Percentiles rank a stretch among this genome's conserved stretches.
Conservation (phyloP, 495 filamentous ascomycete species). For the Viridothelium virens region DNA sequence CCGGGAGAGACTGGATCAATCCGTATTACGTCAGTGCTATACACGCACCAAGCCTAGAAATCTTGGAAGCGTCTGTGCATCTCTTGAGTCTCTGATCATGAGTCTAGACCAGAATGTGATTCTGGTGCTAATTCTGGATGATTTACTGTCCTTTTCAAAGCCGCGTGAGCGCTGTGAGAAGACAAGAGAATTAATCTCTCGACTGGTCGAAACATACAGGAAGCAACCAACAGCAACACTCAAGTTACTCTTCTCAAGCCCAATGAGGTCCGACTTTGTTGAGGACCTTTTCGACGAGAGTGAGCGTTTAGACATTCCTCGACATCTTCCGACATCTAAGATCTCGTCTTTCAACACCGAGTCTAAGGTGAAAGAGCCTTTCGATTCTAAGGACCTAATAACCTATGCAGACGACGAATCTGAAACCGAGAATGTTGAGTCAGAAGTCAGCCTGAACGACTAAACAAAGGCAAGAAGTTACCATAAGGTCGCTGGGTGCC, state of each 20-base stretch:
- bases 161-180: neutral
- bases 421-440: neutral
- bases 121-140: neutral
- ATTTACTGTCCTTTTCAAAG: neutral
- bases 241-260: neutral
- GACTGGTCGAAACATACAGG: neutral
- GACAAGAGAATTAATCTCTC: neutral
- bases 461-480: too few species aligned
- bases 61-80: neutral
- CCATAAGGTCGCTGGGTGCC: too few species aligned
- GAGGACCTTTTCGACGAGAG: neutral
- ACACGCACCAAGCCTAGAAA: neutral
- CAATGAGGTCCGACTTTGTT: neutral
- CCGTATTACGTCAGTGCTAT: neutral
- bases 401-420: neutral
- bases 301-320: neutral
- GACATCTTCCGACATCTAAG: neutral
- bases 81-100: slow-evolving; percentile 1
- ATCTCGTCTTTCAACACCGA: neutral
- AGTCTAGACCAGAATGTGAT: neutral
- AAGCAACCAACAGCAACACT: neutral
- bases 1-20: neutral
- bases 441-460: too few species aligned
- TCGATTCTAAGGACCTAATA: neutral
- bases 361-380: neutral